These are phyloP conservation scores for Chenopodium berlandieri DNA, from an alignment of 148 eudicot species.

Conservation along the genomic window DNA sequence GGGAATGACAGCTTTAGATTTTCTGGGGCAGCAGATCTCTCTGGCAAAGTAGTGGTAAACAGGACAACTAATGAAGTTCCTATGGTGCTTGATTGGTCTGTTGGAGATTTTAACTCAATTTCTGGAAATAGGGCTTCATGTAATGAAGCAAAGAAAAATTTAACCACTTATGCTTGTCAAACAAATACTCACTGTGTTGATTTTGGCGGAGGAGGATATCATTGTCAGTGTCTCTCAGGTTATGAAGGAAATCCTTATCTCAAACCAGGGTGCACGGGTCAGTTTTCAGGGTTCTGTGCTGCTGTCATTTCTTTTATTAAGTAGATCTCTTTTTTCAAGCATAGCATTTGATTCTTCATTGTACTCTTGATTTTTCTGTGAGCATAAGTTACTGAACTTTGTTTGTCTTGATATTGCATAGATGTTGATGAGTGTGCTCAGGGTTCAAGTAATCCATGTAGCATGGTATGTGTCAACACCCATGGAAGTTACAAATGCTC, in stretches of 20 bases:
- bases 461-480: background rate
- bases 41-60: background rate
- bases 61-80: background rate
- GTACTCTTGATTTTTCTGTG: background rate
- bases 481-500: background rate
- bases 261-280: background rate
- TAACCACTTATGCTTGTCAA: slow-evolving; percentile 28
- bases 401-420: background rate
- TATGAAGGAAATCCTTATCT: slow-evolving; percentile 3
- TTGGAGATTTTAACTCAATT: background rate
- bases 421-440: background rate
- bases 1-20: background rate
- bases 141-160: background rate
- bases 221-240: background rate
- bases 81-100: background rate
- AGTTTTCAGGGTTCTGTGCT: background rate
- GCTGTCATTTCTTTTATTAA: background rate
- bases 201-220: background rate
- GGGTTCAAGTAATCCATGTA: background rate
- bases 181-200: background rate
- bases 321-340: background rate
- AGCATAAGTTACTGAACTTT: too few species aligned
- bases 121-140: background rate
- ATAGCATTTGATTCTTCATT: background rate
- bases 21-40: background rate